Evolutionary conservation across 177 flowering plant genomes (phyloP).

Genomic region (Telopea speciosissima): DNA sequence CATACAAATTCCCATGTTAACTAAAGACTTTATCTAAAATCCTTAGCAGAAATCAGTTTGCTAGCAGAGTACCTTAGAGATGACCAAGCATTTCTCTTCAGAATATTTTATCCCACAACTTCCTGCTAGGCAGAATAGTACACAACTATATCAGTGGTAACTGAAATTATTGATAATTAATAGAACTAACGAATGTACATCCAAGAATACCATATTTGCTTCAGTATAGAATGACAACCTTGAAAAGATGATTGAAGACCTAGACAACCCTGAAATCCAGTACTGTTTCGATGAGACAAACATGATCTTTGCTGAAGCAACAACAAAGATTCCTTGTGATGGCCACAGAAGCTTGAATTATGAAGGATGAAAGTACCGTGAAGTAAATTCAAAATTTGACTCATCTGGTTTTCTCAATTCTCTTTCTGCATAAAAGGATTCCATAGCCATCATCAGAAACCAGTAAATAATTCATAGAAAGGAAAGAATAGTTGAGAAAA

Average conservation of each 20-base stretch:
- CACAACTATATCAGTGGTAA: background rate
- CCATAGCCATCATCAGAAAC: background rate
- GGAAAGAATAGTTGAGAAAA: too few species aligned
- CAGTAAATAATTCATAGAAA: background rate
- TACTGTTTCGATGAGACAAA: background rate
- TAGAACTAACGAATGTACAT: background rate
- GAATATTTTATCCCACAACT: conserved; percentile 5
- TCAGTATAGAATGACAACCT: conserved; percentile 14
- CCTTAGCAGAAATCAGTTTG: background rate
- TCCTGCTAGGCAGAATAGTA: conserved; percentile 12
- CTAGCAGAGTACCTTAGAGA: conserved; percentile 17
- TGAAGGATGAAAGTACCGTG: conserved; percentile 13
- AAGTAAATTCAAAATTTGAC: conserved; percentile 13
- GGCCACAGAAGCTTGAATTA: conserved; percentile 5
- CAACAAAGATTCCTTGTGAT: background rate
- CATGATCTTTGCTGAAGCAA: conserved; percentile 4
- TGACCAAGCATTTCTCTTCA: conserved; percentile 10
- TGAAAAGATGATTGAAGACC: conserved; percentile 8
- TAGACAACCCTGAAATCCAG: background rate
- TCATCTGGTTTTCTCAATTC: conserved; percentile 19
- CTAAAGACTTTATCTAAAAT: background rate
- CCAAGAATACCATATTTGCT: background rate
- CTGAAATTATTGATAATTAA: background rate
- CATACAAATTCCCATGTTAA: background rate
- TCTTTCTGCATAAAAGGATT: background rate